Percentiles rank a stretch among this genome's conserved stretches.
These are phyloP conservation scores for Rhodotorula paludigena DNA, from an alignment of 768 basidiomycete species.

Conservation along the genomic window DNA sequence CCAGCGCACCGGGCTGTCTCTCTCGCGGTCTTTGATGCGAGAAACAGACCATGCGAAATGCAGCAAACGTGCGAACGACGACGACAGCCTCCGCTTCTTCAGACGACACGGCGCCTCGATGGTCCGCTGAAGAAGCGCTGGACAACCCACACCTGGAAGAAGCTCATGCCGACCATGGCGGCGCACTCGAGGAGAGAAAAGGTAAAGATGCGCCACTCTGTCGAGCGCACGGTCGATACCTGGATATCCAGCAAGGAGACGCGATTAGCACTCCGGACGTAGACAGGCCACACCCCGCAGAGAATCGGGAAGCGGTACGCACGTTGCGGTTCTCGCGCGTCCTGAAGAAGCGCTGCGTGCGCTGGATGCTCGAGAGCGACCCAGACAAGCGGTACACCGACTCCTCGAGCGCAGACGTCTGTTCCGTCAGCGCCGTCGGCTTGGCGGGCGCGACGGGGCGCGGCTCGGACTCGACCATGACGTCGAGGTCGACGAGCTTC, in stretches of 20 bases:
- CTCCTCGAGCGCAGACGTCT: slow-evolving; percentile 89
- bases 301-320: background rate
- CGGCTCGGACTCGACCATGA: slow-evolving; percentile 96
- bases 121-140: slow-evolving; percentile 42
- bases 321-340: slow-evolving; percentile 39
- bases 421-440: slow-evolving; percentile 79
- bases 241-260: background rate
- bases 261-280: background rate
- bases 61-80: too few species aligned
- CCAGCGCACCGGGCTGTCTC: too few species aligned
- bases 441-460: slow-evolving; percentile 82
- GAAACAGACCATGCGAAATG: too few species aligned
- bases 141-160: slow-evolving; percentile 44
- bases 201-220: slow-evolving; percentile 39
- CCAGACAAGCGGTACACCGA: slow-evolving; percentile 86
- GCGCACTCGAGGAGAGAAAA: slow-evolving; percentile 40
- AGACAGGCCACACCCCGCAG: too few species aligned
- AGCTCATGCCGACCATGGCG: slow-evolving; percentile 42
- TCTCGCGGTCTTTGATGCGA: too few species aligned
- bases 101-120: slow-evolving; percentile 24
- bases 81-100: too few species aligned
- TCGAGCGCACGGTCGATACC: slow-evolving; percentile 40
- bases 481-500: slow-evolving; percentile 91
- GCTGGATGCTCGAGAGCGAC: slow-evolving; percentile 79
- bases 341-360: slow-evolving; percentile 76